phyloP scores from a whole-genome alignment of 1,139 yeast genomes.

The Nadsonia commutata region DNA sequence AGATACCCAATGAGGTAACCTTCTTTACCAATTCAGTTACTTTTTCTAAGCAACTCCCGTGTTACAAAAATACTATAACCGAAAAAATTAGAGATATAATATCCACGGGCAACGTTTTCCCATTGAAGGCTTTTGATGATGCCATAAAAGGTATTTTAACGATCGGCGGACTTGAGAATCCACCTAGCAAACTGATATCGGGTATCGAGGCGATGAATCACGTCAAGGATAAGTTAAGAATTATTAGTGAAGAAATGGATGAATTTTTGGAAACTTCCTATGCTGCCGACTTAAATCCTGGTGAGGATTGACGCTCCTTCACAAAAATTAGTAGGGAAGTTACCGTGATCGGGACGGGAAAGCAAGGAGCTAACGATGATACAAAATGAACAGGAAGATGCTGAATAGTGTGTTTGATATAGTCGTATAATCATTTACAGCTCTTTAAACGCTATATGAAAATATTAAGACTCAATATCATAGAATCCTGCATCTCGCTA shows the following conservation, averaged over 20 bases:
- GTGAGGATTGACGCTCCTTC: too few species aligned
- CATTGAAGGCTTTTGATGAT: constrained; percentile 14
- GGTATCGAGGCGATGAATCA: constrained; percentile 20
- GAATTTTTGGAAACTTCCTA: constrained; percentile 10
- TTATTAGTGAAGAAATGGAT: constrained; percentile 21
- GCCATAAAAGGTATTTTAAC: constrained; percentile 16
- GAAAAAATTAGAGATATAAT: constrained; percentile 13
- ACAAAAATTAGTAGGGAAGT: too few species aligned
- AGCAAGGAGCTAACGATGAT: too few species aligned
- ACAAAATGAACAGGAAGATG: too few species aligned
- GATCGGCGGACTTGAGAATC: constrained; percentile 22
- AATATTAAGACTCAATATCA: too few species aligned
- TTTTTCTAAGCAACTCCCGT: constrained; percentile 11
- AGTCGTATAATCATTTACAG: too few species aligned
- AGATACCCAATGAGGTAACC: constrained; percentile 18
- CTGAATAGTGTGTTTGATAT: too few species aligned
- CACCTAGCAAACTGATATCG: constrained; percentile 20
- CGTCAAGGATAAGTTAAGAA: constrained; percentile 17
- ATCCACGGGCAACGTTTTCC: constrained; percentile 13
- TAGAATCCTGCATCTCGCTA: too few species aligned
- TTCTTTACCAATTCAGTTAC: constrained; percentile 16
- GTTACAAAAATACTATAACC: constrained; percentile 11
- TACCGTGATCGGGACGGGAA: too few species aligned
- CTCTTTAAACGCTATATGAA: too few species aligned
- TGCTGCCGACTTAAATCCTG: background rate